phyloP scores from a whole-genome alignment of 1,139 yeast genomes.

The Kodamaea anthophila region DNA sequence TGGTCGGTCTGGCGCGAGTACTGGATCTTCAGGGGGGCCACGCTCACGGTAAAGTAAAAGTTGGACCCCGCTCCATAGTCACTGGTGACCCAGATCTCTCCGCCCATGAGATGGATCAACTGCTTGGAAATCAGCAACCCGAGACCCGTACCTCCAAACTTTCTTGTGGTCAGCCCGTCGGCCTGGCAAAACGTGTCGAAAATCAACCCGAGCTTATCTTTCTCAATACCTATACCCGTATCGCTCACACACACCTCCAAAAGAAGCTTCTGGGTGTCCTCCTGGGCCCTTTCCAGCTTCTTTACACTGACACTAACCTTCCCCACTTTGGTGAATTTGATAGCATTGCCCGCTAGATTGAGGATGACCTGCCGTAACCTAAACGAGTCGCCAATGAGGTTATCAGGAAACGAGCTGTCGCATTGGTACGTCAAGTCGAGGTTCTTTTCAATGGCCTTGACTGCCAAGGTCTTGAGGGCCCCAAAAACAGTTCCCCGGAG shows the following conservation, averaged over 20 bases:
- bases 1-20: constrained; percentile 63
- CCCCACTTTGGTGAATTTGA: constrained; percentile 77
- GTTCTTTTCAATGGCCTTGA: constrained; percentile 80
- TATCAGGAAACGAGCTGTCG: constrained; percentile 82
- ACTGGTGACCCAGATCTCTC: constrained; percentile 83
- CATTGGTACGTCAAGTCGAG: constrained; percentile 74
- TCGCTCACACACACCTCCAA: constrained; percentile 83
- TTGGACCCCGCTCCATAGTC: constrained; percentile 78
- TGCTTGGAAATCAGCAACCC: constrained; percentile 85
- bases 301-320: constrained; percentile 63
- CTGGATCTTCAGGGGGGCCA: constrained; percentile 64
- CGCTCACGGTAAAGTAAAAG: constrained; percentile 73
- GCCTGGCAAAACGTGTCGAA: constrained; percentile 90
- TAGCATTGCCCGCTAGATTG: constrained; percentile 82
- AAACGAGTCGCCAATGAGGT: constrained; percentile 80
- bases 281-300: constrained; percentile 39
- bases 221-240: constrained; percentile 84
- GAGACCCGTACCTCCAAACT: constrained; percentile 79
- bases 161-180: constrained; percentile 86
- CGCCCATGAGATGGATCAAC: constrained; percentile 84
- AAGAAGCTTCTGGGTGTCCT: constrained; percentile 51
- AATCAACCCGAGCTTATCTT: constrained; percentile 74
- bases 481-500: constrained; percentile 83
- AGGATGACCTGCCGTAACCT: constrained; percentile 78
- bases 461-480: constrained; percentile 80